Base-by-base conservation (phyloP, 2,329 filamentous ascomycete species). In the Penicillium sp. region DNA sequence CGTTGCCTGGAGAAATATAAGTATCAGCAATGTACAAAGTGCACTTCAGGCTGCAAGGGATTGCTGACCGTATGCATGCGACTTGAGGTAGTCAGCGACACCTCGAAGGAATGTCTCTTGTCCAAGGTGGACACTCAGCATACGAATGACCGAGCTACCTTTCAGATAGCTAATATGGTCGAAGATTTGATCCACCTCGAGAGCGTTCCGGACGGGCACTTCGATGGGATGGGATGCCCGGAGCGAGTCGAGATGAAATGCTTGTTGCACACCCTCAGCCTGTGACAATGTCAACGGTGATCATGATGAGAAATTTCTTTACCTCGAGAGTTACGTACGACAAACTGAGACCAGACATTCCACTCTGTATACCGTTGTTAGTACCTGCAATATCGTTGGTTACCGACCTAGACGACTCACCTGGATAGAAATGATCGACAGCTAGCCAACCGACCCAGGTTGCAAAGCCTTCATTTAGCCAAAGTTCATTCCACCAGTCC, bases 361-460 rank as follows among this genome's bases (percentile, higher is more conserved):
- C 93, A 97, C 57, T 96, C 91, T 79, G 51, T 24, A 47, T 37
- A 29, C 37, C 22, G 31, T 43, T 63, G 46, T 65, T 52, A 66
- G 58, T 34, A 42, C 6, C n/a, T 46, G 27, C 3, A 24, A 23
- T 2, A 14, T 35, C 16, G 4, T 35, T 6, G 7, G 10, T 13
- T 28, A 24, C 3, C 9, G 1, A 16, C 44, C 24, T n/a, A 24
- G 13, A 6, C 16, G 37, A 18, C 69, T 54, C 69, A 79, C 77
- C 77, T 3, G 93, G 93, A 69, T 97, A 88, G 45, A 97, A 81
- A 65, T 94, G 80, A 65, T 97, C 88, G 48, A 90, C 82, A 8
- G 89, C 90, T 51, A 90, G 79, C 91, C 91, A 98, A 42, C 91
- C 93, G 35, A 96, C 91, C 91, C 91, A 97, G 3, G 93, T 98